These are phyloP conservation scores for Ottelia alismoides DNA, from an alignment of 106 monocot species.

Conservation along the genomic window DNA sequence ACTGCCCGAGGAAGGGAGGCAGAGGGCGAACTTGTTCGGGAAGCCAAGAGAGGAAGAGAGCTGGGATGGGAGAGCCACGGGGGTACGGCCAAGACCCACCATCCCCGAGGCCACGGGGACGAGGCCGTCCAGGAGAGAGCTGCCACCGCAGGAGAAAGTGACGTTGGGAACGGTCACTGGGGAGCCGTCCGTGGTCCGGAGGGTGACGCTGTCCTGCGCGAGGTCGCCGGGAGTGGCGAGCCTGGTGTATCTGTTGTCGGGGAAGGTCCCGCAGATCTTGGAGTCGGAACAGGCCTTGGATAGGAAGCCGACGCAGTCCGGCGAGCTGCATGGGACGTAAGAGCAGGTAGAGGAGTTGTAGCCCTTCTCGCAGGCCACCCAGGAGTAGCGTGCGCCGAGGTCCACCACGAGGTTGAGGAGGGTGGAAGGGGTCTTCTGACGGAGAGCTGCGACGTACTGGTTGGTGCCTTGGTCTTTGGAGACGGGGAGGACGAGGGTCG, in stretches of 20 bases:
- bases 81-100: conserved; percentile 32
- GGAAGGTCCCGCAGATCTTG: conserved; percentile 26
- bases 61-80: conserved; percentile 32
- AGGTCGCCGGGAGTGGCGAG: conserved; percentile 26
- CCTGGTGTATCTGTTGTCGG: conserved; percentile 28
- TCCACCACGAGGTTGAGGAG: too few relatives aligned
- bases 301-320: too few relatives aligned
- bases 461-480: too few relatives aligned
- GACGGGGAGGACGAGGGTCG: too few relatives aligned
- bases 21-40: conserved; percentile 44
- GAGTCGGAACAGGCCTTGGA: too few relatives aligned
- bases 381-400: too few relatives aligned
- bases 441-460: too few relatives aligned
- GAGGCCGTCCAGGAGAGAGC: conserved; percentile 26
- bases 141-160: conserved; percentile 35
- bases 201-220: conserved; percentile 23
- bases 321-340: too few relatives aligned
- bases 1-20: conserved; percentile 21
- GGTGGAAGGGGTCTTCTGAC: too few relatives aligned
- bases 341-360: too few relatives aligned
- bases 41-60: conserved; percentile 34
- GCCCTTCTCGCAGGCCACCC: too few relatives aligned
- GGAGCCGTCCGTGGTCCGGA: conserved; percentile 35
- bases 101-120: conserved; percentile 27
- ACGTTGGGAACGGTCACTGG: conserved; percentile 17